Conservation (phyloP, 2,329 filamentous ascomycete genomes). For the Pseudodiploospora longispora region DNA sequence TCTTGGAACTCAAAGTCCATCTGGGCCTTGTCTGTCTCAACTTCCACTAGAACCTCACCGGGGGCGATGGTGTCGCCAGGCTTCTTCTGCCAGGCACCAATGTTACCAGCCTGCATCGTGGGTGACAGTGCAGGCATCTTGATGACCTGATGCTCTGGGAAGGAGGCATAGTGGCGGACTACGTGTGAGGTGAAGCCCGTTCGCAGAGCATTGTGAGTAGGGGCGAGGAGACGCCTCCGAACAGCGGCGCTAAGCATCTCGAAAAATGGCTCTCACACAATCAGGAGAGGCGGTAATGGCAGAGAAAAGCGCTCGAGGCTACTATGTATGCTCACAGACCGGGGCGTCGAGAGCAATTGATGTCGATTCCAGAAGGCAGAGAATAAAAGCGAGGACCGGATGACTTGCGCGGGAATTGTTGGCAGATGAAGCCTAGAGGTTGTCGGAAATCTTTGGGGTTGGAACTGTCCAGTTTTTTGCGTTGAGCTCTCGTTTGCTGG, state of each 20-base stretch:
- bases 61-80: constrained; percentile 77
- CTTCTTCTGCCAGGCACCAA: constrained; percentile 98
- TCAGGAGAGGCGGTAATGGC: constrained; percentile 13
- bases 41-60: constrained; percentile 93
- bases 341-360: constrained; percentile 8
- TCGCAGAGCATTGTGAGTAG: constrained; percentile 42
- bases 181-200: constrained; percentile 45
- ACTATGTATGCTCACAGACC: constrained; percentile 7
- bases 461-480: constrained; percentile 30
- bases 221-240: constrained; percentile 52
- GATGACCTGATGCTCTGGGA: constrained; percentile 88
- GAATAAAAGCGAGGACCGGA: constrained; percentile 12
- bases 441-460: constrained; percentile 29
- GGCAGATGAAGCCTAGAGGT: constrained; percentile 21
- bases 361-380: constrained; percentile 10
- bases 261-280: constrained; percentile 21
- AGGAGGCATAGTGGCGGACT: constrained; percentile 67
- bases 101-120: constrained; percentile 95
- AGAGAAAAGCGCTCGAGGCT: constrained; percentile 7
- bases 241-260: constrained; percentile 56
- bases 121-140: constrained; percentile 97
- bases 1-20: constrained; percentile 99
- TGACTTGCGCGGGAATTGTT: constrained; percentile 22
- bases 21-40: constrained; percentile 99
- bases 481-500: constrained; percentile 32